A percentile compares a stretch with the other conserved stretches of the same genome.
Conservation (phyloP, 73 alveolate species). For the Paramecium caudatum region DNA sequence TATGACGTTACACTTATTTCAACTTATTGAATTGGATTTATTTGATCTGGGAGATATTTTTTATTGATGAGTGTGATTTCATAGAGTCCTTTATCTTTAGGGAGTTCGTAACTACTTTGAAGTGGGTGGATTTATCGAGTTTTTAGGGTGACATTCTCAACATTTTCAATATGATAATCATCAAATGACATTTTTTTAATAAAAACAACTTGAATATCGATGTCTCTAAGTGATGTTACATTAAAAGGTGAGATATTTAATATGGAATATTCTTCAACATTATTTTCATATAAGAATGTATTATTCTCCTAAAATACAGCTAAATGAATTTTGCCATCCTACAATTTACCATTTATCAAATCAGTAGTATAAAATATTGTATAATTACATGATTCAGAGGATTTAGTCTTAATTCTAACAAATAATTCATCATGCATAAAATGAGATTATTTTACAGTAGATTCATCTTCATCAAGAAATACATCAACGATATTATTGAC, state of each 20-base stretch:
- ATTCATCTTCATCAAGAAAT: background rate
- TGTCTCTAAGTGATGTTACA: background rate
- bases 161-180: constrained; percentile 13
- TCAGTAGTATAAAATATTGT: constrained; percentile 38
- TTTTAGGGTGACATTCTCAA: background rate
- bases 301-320: background rate
- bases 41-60: background rate
- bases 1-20: constrained; percentile 20
- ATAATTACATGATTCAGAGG: background rate
- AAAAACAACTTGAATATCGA: background rate
- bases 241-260: background rate
- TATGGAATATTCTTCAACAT: background rate
- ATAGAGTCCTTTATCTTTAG: constrained; percentile 33
- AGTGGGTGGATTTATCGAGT: constrained; percentile 4
- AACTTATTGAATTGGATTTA: background rate
- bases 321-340: constrained; percentile 65
- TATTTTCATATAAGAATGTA: constrained; percentile 59
- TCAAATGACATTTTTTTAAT: background rate
- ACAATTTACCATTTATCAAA: background rate
- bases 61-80: background rate
- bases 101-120: constrained; percentile 19
- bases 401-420: background rate
- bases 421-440: constrained; percentile 54
- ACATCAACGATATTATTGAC: background rate
- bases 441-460: background rate